Conservation (phyloP, 805 yeast species). For the Wickerhamomyces chaumierensis region DNA sequence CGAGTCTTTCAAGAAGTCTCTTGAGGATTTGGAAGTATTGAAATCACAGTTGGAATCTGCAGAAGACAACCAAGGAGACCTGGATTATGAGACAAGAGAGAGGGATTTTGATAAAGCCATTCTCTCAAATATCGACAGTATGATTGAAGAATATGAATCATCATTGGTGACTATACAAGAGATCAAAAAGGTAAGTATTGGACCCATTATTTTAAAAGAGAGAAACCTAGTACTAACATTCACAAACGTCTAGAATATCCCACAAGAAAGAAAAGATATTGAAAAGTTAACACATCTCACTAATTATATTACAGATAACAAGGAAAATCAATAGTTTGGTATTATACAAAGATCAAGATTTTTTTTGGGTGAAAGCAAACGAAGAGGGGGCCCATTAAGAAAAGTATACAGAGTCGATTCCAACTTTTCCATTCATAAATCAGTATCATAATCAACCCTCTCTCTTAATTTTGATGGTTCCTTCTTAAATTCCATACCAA, state of each 20-base stretch:
- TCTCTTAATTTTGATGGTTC: no score
- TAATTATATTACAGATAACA: background rate
- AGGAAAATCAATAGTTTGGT: no score
- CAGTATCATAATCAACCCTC: no score
- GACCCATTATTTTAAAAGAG: background rate
- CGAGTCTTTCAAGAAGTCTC: conserved; percentile 23
- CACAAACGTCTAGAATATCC: conserved; percentile 10
- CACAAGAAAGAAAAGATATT: conserved; percentile 17
- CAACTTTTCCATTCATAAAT: no score
- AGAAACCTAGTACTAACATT: conserved; percentile 5
- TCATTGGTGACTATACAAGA: conserved; percentile 8
- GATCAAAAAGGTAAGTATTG: conserved; percentile 13
- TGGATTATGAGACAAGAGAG: conserved; percentile 1
- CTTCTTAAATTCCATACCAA: no score
- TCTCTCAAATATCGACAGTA: conserved; percentile 5
- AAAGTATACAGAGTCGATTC: no score
- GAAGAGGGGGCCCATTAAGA: no score
- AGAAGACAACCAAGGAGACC: conserved; percentile 2
- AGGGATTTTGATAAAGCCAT: conserved; percentile 2
- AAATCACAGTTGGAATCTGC: conserved; percentile 9
- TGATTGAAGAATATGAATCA: conserved; percentile 9
- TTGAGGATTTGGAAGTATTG: conserved; percentile 17
- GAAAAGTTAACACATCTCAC: conserved; percentile 16
- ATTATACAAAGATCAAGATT: no score
- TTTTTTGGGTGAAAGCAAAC: no score